Conservation (phyloP, 2,329 filamentous ascomycete genomes). For the Aspergillus hiratsukae region DNA sequence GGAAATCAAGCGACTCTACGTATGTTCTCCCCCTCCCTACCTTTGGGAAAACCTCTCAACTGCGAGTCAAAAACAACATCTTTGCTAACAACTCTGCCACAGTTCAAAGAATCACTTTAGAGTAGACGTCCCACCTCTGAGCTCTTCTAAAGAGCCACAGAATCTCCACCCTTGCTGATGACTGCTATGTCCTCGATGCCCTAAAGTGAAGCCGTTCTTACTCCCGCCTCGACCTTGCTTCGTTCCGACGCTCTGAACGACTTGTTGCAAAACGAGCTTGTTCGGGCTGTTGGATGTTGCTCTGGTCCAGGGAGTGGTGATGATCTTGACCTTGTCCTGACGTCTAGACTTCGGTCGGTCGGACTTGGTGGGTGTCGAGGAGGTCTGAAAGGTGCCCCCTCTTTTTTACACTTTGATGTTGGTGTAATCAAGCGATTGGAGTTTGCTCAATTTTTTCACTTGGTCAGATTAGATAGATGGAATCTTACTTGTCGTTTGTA, state of each 20-base stretch:
- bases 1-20: slow-evolving; percentile 44
- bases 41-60: slow-evolving; percentile 7
- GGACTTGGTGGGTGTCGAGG: slow-evolving; percentile 76
- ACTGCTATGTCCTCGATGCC: slow-evolving; percentile 75
- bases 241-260: slow-evolving; percentile 10
- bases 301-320: slow-evolving; percentile 81
- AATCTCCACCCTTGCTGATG: slow-evolving; percentile 92
- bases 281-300: slow-evolving; percentile 33
- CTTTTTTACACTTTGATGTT: slow-evolving; percentile 52
- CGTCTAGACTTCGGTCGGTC: slow-evolving; percentile 73
- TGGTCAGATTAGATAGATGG: background rate
- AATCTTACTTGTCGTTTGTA: background rate
- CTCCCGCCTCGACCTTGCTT: slow-evolving; percentile 39
- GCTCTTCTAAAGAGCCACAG: slow-evolving; percentile 89
- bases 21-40: slow-evolving; percentile 28
- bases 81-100: slow-evolving; percentile 22
- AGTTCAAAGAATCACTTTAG: slow-evolving; percentile 89
- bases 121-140: slow-evolving; percentile 89
- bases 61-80: background rate
- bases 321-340: slow-evolving; percentile 79
- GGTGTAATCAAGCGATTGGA: slow-evolving; percentile 2
- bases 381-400: slow-evolving; percentile 73
- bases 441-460: background rate
- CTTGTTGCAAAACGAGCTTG: slow-evolving; percentile 22
- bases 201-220: slow-evolving; percentile 75